phyloP scores from a whole-genome alignment of 176 grass and related monocot genomes.

The Oryza coarctata region DNA sequence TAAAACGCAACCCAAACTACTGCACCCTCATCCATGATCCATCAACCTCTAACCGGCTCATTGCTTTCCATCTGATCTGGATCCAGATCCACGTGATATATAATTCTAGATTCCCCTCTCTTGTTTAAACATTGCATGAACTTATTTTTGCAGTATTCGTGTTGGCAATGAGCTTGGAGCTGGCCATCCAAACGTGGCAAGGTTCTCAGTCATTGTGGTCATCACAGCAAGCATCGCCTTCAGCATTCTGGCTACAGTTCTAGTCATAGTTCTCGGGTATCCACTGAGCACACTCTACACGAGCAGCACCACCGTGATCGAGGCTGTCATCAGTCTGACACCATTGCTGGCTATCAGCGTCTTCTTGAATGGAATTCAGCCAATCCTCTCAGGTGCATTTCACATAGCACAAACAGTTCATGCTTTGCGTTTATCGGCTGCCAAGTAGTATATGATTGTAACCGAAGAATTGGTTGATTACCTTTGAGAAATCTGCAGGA shows the following conservation, averaged over 20 bases:
- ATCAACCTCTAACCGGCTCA: no score
- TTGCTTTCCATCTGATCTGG: no score
- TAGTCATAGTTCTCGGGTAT: constrained; percentile 57
- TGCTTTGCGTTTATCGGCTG: neutral
- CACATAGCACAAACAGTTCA: neutral
- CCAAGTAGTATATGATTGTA: neutral
- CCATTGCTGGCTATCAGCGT: constrained; percentile 76
- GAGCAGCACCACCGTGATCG: constrained; percentile 45
- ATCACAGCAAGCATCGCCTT: constrained; percentile 51
- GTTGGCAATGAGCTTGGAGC: constrained; percentile 82
- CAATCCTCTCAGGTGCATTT: constrained; percentile 70
- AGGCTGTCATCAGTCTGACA: constrained; percentile 49
- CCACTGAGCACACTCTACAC: constrained; percentile 76
- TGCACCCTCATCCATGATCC: no score
- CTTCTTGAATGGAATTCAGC: constrained; percentile 89
- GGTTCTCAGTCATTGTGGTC: constrained; percentile 65
- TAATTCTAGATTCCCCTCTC: neutral
- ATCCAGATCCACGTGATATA: neutral
- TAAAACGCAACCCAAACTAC: no score
- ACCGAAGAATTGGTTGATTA: neutral
- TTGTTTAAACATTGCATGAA: neutral
- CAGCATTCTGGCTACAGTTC: constrained; percentile 54
- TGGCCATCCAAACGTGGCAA: constrained; percentile 62
- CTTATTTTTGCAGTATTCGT: constrained; percentile 44
- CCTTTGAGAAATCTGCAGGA: constrained; percentile 32